Conservation (phyloP, 1,139 yeast genomes). For the Ogataea hybrid region DNA sequence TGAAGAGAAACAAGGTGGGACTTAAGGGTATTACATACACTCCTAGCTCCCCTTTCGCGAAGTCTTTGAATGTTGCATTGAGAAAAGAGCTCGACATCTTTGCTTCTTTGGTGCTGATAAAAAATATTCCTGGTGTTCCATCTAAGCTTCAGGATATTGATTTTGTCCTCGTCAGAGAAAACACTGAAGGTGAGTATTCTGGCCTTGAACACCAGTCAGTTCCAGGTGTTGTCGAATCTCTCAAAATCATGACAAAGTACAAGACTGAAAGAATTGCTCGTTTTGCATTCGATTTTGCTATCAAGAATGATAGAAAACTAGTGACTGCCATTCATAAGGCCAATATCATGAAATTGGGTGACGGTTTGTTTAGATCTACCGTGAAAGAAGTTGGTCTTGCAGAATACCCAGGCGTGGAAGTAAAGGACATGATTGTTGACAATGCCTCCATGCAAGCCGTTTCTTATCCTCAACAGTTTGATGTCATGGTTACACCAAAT, state of each 20-base stretch:
- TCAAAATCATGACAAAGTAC: conserved; percentile 90
- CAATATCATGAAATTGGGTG: conserved; percentile 98
- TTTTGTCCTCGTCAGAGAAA: conserved; percentile 94
- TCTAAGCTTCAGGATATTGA: conserved; percentile 87
- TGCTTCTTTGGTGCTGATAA: conserved; percentile 90
- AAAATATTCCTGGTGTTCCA: conserved; percentile 92
- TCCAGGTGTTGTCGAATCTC: conserved; percentile 96
- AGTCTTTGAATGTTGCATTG: conserved; percentile 91
- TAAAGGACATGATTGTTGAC: conserved; percentile 94
- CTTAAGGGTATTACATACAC: conserved; percentile 95
- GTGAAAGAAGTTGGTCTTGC: conserved; percentile 82
- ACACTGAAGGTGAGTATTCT: conserved; percentile 97
- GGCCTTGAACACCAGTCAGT: conserved; percentile 98
- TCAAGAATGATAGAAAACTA: conserved; percentile 84
- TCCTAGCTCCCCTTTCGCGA: conserved; percentile 65
- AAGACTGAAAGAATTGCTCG: conserved; percentile 97
- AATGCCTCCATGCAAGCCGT: conserved; percentile 99
- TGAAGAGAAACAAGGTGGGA: conserved; percentile 96
- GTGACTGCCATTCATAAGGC: conserved; percentile 99
- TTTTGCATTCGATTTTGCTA: conserved; percentile 95
- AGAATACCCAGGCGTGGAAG: conserved; percentile 82
- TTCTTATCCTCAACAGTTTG: conserved; percentile 96
- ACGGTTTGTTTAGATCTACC: conserved; percentile 95
- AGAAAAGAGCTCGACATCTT: conserved; percentile 95
- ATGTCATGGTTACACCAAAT: conserved; percentile 96